phyloP scores from a whole-genome alignment of 2,329 filamentous ascomycete species.

The Verruconis gallopava region DNA sequence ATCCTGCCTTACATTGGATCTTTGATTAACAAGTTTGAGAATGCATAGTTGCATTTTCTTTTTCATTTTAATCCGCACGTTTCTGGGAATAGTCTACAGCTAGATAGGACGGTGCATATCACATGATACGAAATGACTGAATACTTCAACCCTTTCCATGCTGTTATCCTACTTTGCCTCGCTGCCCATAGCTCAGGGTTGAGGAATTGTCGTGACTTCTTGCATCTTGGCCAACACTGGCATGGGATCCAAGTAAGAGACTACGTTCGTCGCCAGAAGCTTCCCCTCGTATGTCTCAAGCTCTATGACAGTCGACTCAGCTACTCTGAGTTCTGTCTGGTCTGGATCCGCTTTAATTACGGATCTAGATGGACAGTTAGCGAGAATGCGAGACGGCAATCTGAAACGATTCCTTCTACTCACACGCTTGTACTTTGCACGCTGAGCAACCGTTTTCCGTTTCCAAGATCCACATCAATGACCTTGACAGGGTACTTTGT shows the following conservation, averaged over 20 bases:
- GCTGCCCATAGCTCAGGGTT: too few relatives aligned
- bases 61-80: too few relatives aligned
- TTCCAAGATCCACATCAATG: neutral
- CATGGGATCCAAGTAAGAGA: neutral
- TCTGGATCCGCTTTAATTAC: neutral
- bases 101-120: too few relatives aligned
- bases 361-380: too few relatives aligned
- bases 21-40: constrained; percentile 30
- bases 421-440: neutral
- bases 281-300: neutral
- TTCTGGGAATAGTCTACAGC: too few relatives aligned
- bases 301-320: neutral
- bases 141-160: too few relatives aligned
- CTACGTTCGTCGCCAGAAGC: neutral
- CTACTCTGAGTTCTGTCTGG: neutral
- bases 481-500: neutral
- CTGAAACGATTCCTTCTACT: too few relatives aligned
- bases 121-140: too few relatives aligned
- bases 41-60: too few relatives aligned
- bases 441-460: neutral
- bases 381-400: too few relatives aligned
- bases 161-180: neutral
- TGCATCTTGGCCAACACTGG: neutral
- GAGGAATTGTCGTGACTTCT: neutral
- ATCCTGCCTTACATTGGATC: constrained; percentile 37